These are phyloP conservation scores for Epicoccum sorghinum DNA, from an alignment of 2,329 filamentous ascomycete species.

Conservation along the genomic window DNA sequence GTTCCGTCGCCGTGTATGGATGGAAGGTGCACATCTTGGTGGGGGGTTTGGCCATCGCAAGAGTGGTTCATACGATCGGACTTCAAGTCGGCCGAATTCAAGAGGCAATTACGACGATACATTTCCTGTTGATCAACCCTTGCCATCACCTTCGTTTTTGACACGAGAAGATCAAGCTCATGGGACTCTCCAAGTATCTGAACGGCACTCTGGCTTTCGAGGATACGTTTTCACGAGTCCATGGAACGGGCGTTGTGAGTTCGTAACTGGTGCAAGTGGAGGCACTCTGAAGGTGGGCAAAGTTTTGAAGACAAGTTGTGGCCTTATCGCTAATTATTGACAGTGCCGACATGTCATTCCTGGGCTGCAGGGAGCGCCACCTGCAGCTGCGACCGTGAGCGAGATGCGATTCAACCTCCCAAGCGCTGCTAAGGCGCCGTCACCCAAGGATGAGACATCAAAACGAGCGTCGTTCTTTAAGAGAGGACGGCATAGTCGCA, in stretches of 20 bases:
- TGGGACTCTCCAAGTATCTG: constrained; percentile 47
- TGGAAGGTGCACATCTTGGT: constrained; percentile 52
- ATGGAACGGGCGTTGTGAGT: constrained; percentile 88
- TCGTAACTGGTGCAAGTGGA: constrained; percentile 77
- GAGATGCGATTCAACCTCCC: constrained; percentile 92
- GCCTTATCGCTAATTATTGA: constrained; percentile 12
- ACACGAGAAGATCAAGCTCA: constrained; percentile 37
- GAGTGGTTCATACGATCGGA: constrained; percentile 39
- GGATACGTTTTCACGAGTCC: constrained; percentile 80
- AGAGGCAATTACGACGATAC: constrained; percentile 30
- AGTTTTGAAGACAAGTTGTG: not conserved
- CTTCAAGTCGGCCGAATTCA: constrained; percentile 26
- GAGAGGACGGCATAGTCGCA: constrained; percentile 35
- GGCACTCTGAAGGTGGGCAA: constrained; percentile 64
- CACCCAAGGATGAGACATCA: constrained; percentile 39
- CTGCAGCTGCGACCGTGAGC: constrained; percentile 64
- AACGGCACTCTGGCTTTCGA: constrained; percentile 59
- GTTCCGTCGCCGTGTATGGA: constrained; percentile 55
- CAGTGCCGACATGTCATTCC: constrained; percentile 73
- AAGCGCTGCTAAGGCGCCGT: constrained; percentile 51
- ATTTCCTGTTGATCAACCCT: constrained; percentile 20
- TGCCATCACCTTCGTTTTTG: constrained; percentile 25
- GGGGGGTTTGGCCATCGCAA: constrained; percentile 50
- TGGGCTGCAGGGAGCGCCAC: constrained; percentile 45
- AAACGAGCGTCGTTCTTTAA: constrained; percentile 47